phyloP scores from a whole-genome alignment of 1,284 basidiomycete genomes.

The Hortiboletus rubellus region DNA sequence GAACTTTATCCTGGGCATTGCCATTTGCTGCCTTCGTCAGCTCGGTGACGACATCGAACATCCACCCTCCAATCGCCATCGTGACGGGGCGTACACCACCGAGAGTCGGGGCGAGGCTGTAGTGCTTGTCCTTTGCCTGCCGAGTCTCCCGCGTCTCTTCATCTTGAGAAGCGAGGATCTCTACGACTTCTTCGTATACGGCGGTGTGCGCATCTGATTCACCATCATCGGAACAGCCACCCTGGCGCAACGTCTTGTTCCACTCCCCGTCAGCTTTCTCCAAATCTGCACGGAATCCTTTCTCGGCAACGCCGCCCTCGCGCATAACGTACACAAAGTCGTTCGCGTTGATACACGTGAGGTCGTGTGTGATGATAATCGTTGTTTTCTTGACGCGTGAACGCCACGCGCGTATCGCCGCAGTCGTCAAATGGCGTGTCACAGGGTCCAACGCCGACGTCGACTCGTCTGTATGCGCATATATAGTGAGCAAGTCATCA shows the following conservation, averaged over 20 bases:
- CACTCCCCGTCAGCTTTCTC: slow-evolving; percentile 55
- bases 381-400: slow-evolving; percentile 74
- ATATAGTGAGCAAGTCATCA: slow-evolving; percentile 5
- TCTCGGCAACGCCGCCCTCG: slow-evolving; percentile 79
- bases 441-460: slow-evolving; percentile 94
- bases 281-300: slow-evolving; percentile 82
- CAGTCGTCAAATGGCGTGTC: slow-evolving; percentile 85
- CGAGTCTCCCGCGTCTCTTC: slow-evolving; percentile 35
- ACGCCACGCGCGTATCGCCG: slow-evolving; percentile 80
- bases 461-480: slow-evolving; percentile 74
- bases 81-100: slow-evolving; percentile 31
- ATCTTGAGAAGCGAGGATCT: slow-evolving; percentile 41
- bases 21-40: slow-evolving; percentile 42
- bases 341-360: slow-evolving; percentile 72
- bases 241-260: slow-evolving; percentile 54
- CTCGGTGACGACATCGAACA: slow-evolving; percentile 74
- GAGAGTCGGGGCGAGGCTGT: slow-evolving; percentile 29
- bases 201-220: slow-evolving; percentile 35
- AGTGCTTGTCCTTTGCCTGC: slow-evolving; percentile 25
- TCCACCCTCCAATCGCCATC: slow-evolving; percentile 62
- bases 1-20: slow-evolving; percentile 1
- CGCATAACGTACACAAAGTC: slow-evolving; percentile 96
- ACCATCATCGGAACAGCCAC: slow-evolving; percentile 39
- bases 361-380: slow-evolving; percentile 95
- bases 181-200: slow-evolving; percentile 43